These are phyloP conservation scores for Candida vartiovaarae DNA, from an alignment of 805 yeast species.

Conservation along the genomic window DNA sequence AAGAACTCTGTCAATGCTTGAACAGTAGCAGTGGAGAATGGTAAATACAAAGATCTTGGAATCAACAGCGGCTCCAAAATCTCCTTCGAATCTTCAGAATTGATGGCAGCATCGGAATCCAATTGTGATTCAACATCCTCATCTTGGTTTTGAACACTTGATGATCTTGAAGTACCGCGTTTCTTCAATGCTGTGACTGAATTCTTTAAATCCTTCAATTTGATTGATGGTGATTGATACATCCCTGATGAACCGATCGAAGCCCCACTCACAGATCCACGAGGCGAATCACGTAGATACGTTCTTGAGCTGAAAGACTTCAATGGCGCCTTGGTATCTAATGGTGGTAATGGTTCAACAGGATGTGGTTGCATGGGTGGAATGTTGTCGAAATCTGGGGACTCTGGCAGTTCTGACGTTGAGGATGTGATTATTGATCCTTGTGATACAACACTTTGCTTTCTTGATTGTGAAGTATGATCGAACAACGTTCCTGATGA, in stretches of 20 bases:
- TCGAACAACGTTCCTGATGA: neutral
- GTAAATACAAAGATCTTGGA: slow-evolving; percentile 64
- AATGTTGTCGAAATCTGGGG: slow-evolving; percentile 27
- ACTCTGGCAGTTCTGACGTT: slow-evolving; percentile 19
- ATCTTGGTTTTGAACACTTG: slow-evolving; percentile 10
- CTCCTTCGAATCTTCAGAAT: slow-evolving; percentile 11
- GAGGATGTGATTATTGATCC: slow-evolving; percentile 22
- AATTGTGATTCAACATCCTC: slow-evolving; percentile 14
- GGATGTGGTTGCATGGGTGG: slow-evolving; percentile 59
- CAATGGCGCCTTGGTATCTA: slow-evolving; percentile 7
- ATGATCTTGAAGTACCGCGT: slow-evolving; percentile 15
- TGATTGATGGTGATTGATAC: slow-evolving; percentile 2
- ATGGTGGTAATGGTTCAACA: slow-evolving; percentile 37
- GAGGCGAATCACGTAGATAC: slow-evolving; percentile 32
- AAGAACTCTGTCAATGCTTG: slow-evolving; percentile 65
- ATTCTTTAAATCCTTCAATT: slow-evolving; percentile 17
- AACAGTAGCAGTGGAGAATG: slow-evolving; percentile 55
- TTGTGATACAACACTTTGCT: slow-evolving; percentile 31
- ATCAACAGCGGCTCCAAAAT: slow-evolving; percentile 53
- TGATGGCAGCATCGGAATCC: slow-evolving; percentile 12
- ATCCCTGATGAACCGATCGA: neutral
- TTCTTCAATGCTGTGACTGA: slow-evolving; percentile 13
- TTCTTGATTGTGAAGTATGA: slow-evolving; percentile 26
- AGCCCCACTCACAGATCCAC: slow-evolving; percentile 38
- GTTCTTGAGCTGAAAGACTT: slow-evolving; percentile 13